Conservation (phyloP, 768 basidiomycete species). For the Boletus pseudo-olivaceus region DNA sequence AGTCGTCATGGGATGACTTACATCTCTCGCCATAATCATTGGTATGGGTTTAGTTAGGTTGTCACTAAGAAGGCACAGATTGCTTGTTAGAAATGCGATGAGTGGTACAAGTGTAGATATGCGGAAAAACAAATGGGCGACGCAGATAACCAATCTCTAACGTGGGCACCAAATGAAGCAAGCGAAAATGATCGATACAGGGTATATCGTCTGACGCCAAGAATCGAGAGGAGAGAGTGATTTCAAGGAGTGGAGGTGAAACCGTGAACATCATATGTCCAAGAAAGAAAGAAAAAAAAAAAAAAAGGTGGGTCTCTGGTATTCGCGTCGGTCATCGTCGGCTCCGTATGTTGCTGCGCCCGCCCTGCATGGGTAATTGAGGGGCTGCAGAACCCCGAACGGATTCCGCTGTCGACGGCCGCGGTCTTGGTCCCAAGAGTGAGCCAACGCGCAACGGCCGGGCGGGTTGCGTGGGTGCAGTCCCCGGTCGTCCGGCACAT, state of each 20-base stretch:
- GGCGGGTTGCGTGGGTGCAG: not conserved
- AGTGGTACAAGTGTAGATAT: constrained; percentile 15
- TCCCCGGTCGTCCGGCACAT: constrained; percentile 4
- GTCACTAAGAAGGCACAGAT: not conserved
- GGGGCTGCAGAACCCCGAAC: constrained; percentile 16
- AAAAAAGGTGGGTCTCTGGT: not conserved
- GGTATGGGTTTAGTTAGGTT: not conserved
- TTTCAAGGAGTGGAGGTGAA: constrained; percentile 9
- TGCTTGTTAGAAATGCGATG: constrained; percentile 11
- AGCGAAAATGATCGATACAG: constrained; percentile 1
- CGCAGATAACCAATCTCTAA: not conserved
- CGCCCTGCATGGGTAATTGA: constrained; percentile 32
- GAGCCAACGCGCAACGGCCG: constrained; percentile 16
- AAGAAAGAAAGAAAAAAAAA: constrained; percentile 25
- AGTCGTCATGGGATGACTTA: not conserved
- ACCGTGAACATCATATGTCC: constrained; percentile 8
- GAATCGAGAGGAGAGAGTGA: not conserved
- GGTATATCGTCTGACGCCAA: constrained; percentile 18
- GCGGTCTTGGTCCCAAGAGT: constrained; percentile 30
- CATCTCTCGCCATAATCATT: constrained; percentile 12
- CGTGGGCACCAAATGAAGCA: not conserved
- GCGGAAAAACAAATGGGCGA: constrained; percentile 1
- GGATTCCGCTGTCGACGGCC: constrained; percentile 20
- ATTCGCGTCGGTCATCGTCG: constrained; percentile 7
- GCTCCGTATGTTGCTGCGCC: constrained; percentile 20